Percentiles rank a stretch among this genome's conserved stretches.
Evolutionary conservation across 2,329 filamentous ascomycete species (phyloP).

Genomic region (Apiospora koreana): DNA sequence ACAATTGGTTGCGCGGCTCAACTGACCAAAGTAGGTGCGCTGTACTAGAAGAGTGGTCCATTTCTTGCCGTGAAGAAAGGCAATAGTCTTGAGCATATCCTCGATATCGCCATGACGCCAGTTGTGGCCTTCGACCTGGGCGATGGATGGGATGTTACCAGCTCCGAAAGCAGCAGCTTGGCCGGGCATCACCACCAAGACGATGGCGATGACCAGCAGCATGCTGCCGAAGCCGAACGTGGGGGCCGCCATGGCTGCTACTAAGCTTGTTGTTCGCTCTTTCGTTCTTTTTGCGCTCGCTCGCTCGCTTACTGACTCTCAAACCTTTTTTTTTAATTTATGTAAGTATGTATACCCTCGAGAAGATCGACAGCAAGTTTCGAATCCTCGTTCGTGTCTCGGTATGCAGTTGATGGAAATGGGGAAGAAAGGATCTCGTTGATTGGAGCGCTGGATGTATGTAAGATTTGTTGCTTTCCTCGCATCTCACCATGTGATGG

Average conservation of each 20-base stretch:
- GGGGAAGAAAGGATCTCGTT: background rate
- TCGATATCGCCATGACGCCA: conserved; percentile 78
- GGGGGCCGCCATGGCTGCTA: conserved; percentile 46
- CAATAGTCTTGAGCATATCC: conserved; percentile 76
- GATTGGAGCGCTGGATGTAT: background rate
- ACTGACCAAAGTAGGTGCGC: conserved; percentile 66
- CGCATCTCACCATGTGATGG: background rate
- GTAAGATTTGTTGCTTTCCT: background rate
- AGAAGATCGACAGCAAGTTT: background rate
- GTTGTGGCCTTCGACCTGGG: conserved; percentile 66
- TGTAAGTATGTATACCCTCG: background rate
- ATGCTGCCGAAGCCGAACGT: conserved; percentile 49
- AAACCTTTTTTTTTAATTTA: no score
- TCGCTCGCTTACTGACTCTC: background rate
- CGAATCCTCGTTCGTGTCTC: background rate
- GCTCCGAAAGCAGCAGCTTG: conserved; percentile 65
- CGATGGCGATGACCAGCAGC: conserved; percentile 53
- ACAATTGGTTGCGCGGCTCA: background rate
- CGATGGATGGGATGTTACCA: conserved; percentile 68
- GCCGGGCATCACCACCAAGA: conserved; percentile 58
- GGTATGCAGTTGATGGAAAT: background rate
- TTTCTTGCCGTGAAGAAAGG: conserved; percentile 79
- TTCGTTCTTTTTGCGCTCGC: background rate
- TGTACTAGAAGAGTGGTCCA: conserved; percentile 80
- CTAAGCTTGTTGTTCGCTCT: background rate